Percentiles rank a stretch among this genome's conserved stretches.
Evolutionary conservation across 306 rosid species (phyloP).

Genomic region (Sophora flavescens): DNA sequence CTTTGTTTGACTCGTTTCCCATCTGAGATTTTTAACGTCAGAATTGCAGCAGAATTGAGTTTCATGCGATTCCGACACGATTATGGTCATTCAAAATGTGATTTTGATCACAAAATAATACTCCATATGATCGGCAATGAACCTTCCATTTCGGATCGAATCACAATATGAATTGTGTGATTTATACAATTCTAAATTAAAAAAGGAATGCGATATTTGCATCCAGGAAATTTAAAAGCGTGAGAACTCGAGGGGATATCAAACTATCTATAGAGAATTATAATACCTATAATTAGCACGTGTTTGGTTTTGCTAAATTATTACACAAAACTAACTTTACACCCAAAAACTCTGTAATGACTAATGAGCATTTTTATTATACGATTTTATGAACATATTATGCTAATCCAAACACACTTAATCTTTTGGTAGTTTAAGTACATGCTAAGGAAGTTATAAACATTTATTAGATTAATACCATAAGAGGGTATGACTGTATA

Average conservation of each 20-base stretch:
- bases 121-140: too few species aligned
- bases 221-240: background rate
- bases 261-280: constrained; percentile 12
- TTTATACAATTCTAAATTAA: too few species aligned
- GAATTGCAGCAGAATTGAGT: too few species aligned
- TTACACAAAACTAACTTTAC: background rate
- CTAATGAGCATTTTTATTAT: background rate
- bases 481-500: background rate
- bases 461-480: background rate
- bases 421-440: background rate
- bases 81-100: too few species aligned
- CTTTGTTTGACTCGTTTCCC: too few species aligned
- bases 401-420: background rate
- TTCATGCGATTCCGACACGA: too few species aligned
- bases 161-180: too few species aligned
- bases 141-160: too few species aligned
- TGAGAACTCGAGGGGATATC: background rate
- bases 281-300: constrained; percentile 17
- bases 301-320: background rate
- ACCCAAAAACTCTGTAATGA: background rate
- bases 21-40: too few species aligned
- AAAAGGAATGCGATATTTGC: background rate
- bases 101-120: too few species aligned
- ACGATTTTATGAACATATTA: background rate
- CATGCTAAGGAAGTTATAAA: background rate